These are phyloP conservation scores for Leucocoprinus sp. DNA, from an alignment of 768 basidiomycete genomes.

Conservation along the genomic window DNA sequence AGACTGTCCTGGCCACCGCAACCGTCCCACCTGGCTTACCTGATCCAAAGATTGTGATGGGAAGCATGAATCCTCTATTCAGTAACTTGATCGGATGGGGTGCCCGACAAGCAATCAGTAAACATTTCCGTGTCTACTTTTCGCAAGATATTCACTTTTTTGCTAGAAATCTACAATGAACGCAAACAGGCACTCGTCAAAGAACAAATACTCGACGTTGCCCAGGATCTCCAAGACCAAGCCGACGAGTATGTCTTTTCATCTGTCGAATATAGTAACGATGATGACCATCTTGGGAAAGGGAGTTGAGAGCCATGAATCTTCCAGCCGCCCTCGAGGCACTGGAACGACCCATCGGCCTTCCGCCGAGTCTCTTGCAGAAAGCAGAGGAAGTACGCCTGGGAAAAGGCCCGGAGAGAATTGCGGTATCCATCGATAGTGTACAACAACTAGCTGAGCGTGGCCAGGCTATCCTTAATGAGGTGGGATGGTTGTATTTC, in stretches of 20 bases:
- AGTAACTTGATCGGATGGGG: constrained; percentile 77
- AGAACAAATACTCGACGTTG: constrained; percentile 53
- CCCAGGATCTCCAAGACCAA: constrained; percentile 54
- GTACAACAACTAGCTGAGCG: constrained; percentile 58
- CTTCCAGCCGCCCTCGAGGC: constrained; percentile 85
- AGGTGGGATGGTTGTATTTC: constrained; percentile 40
- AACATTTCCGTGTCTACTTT: constrained; percentile 18
- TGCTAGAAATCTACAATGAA: constrained; percentile 77
- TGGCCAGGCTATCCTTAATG: constrained; percentile 58
- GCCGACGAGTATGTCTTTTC: constrained; percentile 45
- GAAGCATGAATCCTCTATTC: constrained; percentile 55
- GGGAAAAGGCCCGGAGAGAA: constrained; percentile 65
- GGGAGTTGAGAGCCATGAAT: constrained; percentile 61
- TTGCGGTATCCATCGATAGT: constrained; percentile 67
- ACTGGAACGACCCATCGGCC: constrained; percentile 74
- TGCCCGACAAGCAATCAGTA: constrained; percentile 83
- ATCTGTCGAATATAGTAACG: neutral
- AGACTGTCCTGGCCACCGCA: constrained; percentile 58
- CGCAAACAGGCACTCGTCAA: constrained; percentile 63
- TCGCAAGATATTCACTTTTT: neutral
- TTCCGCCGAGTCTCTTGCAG: constrained; percentile 80
- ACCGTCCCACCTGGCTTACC: constrained; percentile 45
- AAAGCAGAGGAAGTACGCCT: constrained; percentile 80
- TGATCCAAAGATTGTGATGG: constrained; percentile 50
- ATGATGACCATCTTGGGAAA: constrained; percentile 19